Evolutionary conservation across 2,329 filamentous ascomycete genomes (phyloP).

Genomic region (Nemania sp.): DNA sequence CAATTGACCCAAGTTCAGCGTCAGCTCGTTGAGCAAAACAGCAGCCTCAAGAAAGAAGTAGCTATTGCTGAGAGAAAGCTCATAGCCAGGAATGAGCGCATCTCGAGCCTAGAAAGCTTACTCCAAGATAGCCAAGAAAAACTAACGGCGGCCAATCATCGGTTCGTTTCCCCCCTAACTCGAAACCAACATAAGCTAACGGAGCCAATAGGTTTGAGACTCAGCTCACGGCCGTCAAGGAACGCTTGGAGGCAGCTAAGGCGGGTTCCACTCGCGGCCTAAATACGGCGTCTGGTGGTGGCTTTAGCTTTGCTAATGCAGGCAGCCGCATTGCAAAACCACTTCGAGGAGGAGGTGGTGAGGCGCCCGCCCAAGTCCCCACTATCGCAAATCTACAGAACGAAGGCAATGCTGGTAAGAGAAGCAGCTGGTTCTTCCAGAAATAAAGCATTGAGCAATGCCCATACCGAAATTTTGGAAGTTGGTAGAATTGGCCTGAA

Average conservation of each 20-base stretch:
- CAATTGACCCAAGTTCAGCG: conserved; percentile 97
- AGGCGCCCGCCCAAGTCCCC: conserved; percentile 61
- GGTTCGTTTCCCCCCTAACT: conserved; percentile 69
- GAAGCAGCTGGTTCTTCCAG: conserved; percentile 81
- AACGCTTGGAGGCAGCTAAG: conserved; percentile 95
- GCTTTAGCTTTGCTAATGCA: conserved; percentile 76
- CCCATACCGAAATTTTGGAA: conserved; percentile 7
- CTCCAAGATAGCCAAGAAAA: conserved; percentile 99
- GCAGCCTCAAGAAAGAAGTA: conserved; percentile 97
- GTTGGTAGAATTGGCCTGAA: conserved; percentile 1
- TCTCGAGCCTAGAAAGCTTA: conserved; percentile 90
- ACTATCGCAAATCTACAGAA: conserved; percentile 70
- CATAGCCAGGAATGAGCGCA: conserved; percentile 95
- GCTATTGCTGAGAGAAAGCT: conserved; percentile 98
- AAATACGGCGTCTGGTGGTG: conserved; percentile 70
- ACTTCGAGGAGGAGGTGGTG: conserved; percentile 70
- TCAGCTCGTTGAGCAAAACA: conserved; percentile 98
- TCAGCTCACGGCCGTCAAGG: conserved; percentile 96
- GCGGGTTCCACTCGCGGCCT: conserved; percentile 89
- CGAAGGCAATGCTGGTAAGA: conserved; percentile 69
- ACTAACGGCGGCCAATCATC: conserved; percentile 94
- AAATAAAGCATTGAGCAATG: conserved; percentile 53
- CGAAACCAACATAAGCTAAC: conserved; percentile 46
- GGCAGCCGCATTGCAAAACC: conserved; percentile 78
- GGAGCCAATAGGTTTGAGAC: conserved; percentile 82